Conservation (phyloP, 2,329 filamentous ascomycete species). For the Lachnellula arida region DNA sequence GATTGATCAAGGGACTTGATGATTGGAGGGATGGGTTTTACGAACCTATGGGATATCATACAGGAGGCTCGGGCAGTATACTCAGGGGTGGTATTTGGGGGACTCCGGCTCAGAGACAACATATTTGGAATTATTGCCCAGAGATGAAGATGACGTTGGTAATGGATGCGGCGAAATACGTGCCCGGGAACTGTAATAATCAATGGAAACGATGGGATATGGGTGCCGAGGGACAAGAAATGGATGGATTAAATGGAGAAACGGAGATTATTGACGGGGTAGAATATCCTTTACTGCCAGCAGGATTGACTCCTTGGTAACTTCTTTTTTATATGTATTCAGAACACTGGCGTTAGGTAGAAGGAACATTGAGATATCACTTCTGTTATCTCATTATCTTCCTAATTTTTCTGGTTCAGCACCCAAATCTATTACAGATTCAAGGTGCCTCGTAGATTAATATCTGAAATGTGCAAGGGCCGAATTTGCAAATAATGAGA, state of each 20-base stretch:
- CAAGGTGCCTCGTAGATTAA: too few relatives aligned
- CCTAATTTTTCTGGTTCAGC: too few relatives aligned
- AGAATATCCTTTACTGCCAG: slow-evolving; percentile 30
- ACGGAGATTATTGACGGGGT: slow-evolving; percentile 30
- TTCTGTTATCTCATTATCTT: too few relatives aligned
- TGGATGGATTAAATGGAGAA: background rate
- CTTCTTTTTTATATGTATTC: too few relatives aligned
- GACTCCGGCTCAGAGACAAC: slow-evolving; percentile 40
- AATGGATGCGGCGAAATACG: slow-evolving; percentile 49
- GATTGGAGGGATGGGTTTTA: slow-evolving; percentile 49
- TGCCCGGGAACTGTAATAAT: slow-evolving; percentile 43
- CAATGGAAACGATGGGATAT: slow-evolving; percentile 40
- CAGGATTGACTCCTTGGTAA: slow-evolving; percentile 29
- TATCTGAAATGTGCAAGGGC: too few relatives aligned
- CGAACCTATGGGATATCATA: slow-evolving; percentile 56
- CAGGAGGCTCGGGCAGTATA: slow-evolving; percentile 43
- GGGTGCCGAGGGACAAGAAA: slow-evolving; percentile 19
- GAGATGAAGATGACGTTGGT: slow-evolving; percentile 53
- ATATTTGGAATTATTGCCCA: slow-evolving; percentile 54
- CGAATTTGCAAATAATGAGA: too few relatives aligned
- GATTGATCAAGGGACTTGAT: slow-evolving; percentile 39
- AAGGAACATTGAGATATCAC: too few relatives aligned
- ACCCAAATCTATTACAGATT: too few relatives aligned
- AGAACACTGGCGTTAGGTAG: too few relatives aligned
- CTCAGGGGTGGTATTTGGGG: slow-evolving; percentile 48